A percentile compares a stretch with the other conserved stretches of the same genome.
phyloP scores from a whole-genome alignment of 371 early-diverging fungal species.

The Mortierella polycephala region DNA sequence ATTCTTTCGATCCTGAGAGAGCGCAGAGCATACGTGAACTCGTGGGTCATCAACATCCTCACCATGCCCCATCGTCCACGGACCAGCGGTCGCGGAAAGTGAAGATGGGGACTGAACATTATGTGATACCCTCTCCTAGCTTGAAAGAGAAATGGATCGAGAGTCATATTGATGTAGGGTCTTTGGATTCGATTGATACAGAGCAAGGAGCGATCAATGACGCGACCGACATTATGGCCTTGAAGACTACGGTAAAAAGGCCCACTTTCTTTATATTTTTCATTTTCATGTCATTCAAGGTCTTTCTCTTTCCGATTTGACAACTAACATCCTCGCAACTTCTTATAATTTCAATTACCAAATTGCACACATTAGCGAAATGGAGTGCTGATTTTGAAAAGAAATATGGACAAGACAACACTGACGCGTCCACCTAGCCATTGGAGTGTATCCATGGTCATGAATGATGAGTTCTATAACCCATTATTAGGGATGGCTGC shows the following conservation, averaged over 20 bases:
- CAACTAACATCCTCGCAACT: not conserved
- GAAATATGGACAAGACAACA: not conserved
- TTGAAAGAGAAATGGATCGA: conserved; percentile 11
- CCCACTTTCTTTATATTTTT: not conserved
- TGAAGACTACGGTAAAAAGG: conserved; percentile 34
- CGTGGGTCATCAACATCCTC: not conserved
- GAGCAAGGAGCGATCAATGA: conserved; percentile 32
- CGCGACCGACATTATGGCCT: conserved; percentile 20
- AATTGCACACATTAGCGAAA: conserved; percentile 15
- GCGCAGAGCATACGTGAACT: not conserved
- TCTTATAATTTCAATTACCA: not conserved
- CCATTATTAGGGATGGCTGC: not conserved
- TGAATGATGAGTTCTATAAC: conserved; percentile 22
- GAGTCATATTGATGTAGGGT: conserved; percentile 12
- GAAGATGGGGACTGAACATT: not conserved
- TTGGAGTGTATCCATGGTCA: conserved; percentile 39
- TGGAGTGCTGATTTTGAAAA: conserved; percentile 32
- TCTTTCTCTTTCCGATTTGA: not conserved
- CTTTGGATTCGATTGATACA: conserved; percentile 21
- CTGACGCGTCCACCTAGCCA: not conserved
- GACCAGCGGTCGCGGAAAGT: not conserved
- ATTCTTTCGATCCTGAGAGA: not conserved
- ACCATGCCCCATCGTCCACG: not conserved
- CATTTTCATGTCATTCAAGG: not conserved
- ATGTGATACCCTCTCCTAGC: not conserved